Percentiles rank a stretch among this genome's conserved stretches.
Conservation (phyloP, 2,329 filamentous ascomycete genomes). For the Rutstroemia sp. region DNA sequence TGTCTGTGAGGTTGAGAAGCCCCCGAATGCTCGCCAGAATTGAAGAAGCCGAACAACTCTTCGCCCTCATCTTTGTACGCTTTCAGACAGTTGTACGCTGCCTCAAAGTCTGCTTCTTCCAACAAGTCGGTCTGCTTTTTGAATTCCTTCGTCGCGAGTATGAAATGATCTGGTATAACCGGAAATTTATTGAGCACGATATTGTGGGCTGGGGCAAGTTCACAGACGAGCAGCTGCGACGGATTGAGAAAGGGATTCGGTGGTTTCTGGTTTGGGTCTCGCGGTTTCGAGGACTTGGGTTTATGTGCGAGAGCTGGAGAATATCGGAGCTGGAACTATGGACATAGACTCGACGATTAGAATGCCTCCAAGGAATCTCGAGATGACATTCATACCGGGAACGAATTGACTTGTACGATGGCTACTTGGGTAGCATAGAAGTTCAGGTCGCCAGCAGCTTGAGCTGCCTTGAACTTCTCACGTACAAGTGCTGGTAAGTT, state of each 20-base stretch:
- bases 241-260: slow-evolving; percentile 62
- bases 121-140: slow-evolving; percentile 59
- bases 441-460: slow-evolving; percentile 21
- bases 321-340: slow-evolving; percentile 65
- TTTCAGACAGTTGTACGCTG: slow-evolving; percentile 53
- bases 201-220: slow-evolving; percentile 48
- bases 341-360: not conserved
- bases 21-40: slow-evolving; percentile 60
- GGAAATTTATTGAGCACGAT: slow-evolving; percentile 72
- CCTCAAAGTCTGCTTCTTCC: slow-evolving; percentile 51
- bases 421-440: slow-evolving; percentile 27
- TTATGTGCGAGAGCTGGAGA: slow-evolving; percentile 63
- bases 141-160: slow-evolving; percentile 58
- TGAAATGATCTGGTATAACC: slow-evolving; percentile 63
- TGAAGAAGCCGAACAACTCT: slow-evolving; percentile 35
- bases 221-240: slow-evolving; percentile 45
- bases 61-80: slow-evolving; percentile 39
- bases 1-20: slow-evolving; percentile 67
- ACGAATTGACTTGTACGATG: slow-evolving; percentile 22
- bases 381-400: slow-evolving; percentile 19
- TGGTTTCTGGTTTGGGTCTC: slow-evolving; percentile 27
- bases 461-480: slow-evolving; percentile 24
- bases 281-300: slow-evolving; percentile 39
- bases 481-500: slow-evolving; percentile 24
- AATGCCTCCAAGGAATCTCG: not conserved